These are phyloP conservation scores for Graphilbum sp. DNA, from an alignment of 2,329 filamentous ascomycete genomes.

Conservation along the genomic window DNA sequence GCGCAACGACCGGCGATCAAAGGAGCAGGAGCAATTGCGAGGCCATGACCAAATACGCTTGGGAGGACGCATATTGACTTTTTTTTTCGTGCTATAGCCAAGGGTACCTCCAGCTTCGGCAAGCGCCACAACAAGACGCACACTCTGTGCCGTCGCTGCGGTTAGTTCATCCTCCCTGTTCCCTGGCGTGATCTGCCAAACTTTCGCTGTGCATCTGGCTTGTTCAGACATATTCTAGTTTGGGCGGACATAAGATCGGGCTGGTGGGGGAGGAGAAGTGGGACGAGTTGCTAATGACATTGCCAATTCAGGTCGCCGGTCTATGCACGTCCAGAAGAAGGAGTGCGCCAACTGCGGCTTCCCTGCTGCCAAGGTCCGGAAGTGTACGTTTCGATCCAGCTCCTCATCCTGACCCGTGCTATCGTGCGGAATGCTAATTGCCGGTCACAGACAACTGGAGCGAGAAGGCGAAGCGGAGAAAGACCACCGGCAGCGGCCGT, in stretches of 20 bases:
- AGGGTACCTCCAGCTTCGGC: constrained; percentile 35
- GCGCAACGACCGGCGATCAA: too few relatives aligned
- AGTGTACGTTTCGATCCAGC: constrained; percentile 66
- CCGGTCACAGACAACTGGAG: constrained; percentile 81
- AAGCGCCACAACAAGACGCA: constrained; percentile 92
- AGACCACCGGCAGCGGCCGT: constrained; percentile 94
- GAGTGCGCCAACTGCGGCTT: constrained; percentile 93
- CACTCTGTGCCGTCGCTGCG: constrained; percentile 95
- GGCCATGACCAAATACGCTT: too few relatives aligned
- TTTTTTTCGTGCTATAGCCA: constrained; percentile 28
- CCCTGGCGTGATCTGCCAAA: too few relatives aligned
- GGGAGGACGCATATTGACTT: too few relatives aligned
- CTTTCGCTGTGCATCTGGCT: too few relatives aligned
- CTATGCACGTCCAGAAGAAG: constrained; percentile 99
- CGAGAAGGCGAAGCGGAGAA: constrained; percentile 99
- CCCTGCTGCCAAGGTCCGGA: constrained; percentile 90
- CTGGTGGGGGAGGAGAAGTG: too few relatives aligned
- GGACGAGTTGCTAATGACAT: not conserved
- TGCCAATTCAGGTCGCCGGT: constrained; percentile 58
- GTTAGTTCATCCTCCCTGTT: constrained; percentile 46
- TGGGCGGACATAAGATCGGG: too few relatives aligned
- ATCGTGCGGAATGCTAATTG: not conserved
- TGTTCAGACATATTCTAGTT: too few relatives aligned
- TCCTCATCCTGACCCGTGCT: too few relatives aligned
- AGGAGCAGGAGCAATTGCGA: not conserved